Conservation (phyloP, 2,329 filamentous ascomycete genomes). For the Cephalotrichum gorgonifer region DNA sequence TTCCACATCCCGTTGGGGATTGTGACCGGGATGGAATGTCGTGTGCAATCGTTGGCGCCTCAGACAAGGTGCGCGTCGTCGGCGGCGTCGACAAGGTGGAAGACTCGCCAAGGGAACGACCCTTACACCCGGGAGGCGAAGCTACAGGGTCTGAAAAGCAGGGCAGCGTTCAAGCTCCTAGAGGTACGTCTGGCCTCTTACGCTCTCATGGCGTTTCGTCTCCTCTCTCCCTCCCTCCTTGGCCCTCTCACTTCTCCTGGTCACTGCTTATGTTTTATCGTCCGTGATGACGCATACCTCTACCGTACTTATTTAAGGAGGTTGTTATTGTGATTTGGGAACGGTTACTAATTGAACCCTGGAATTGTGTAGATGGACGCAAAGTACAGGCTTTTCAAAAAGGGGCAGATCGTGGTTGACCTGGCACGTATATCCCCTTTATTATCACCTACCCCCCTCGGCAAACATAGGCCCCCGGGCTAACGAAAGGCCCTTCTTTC, state of each 20-base stretch:
- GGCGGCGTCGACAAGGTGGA: slow-evolving; percentile 69
- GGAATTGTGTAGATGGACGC: slow-evolving; percentile 56
- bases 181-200: slow-evolving; percentile 45
- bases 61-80: slow-evolving; percentile 16
- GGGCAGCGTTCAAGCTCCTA: slow-evolving; percentile 86
- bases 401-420: slow-evolving; percentile 80
- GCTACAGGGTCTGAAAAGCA: slow-evolving; percentile 72
- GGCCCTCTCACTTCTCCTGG: too few relatives aligned
- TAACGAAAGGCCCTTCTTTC: too few relatives aligned
- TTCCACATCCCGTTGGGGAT: not conserved
- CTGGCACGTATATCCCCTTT: slow-evolving; percentile 44
- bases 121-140: slow-evolving; percentile 63
- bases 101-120: slow-evolving; percentile 66
- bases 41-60: not conserved
- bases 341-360: not conserved
- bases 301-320: too few relatives aligned
- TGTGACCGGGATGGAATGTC: not conserved
- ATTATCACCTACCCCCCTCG: not conserved
- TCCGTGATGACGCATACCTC: too few relatives aligned
- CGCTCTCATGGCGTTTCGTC: too few relatives aligned
- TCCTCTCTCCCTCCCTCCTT: not conserved
- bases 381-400: slow-evolving; percentile 68
- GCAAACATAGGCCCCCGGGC: not conserved
- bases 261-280: too few relatives aligned
- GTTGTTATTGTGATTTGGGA: not conserved